Base-by-base conservation (phyloP, 1,284 basidiomycete species). In the Phellinidium pouzarii region DNA sequence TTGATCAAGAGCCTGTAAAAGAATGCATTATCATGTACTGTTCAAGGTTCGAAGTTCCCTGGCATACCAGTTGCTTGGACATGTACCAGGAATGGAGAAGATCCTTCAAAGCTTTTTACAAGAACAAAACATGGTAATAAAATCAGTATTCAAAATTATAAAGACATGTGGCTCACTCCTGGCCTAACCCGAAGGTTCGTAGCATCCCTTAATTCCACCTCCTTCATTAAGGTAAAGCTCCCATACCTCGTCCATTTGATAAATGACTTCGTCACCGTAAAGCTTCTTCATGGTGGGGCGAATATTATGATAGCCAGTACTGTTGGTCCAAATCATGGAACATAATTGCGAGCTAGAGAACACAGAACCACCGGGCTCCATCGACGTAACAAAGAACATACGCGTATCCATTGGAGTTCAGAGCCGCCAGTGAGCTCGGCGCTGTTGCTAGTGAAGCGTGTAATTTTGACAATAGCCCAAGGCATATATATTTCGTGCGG, bases 71-170 rank as follows among this genome's bases (percentile, higher is more conserved):
- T 19, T 63, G 59, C 54, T 68, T 71, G 4, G 71, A 68, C 46
- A 60, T 54, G 54, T 67, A 64, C 5, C 71, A 60, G 0, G 63
- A 61, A 19, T 55, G 54, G 14, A 52, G 56, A 51, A 72, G 69
- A 54, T 69, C 66, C 1, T n/a, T n/a, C n/a, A 68, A 68, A 1
- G 61, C 62, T 4, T 62, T 66, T 50, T 62, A 72, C 69, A 69
- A 71, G 1, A 71, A 57, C 69, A 71, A 22, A 11, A 17, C 14
- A 22, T 48, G 12, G 26, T 3, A 43, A 19, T 19, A 29, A 17
- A 11, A 23, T 19, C 38, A 44, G 12, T 31, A 22, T 23, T 1
- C 22, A 38, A 12, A 46, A 37, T 11, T 29, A 31, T 19, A n/a
- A 27, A 27, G 7, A 5, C 12, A 5, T 7, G 20, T 6, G 5